Conservation (phyloP, 2,329 filamentous ascomycete species). For the Sclerotinia sclerotiorum region DNA sequence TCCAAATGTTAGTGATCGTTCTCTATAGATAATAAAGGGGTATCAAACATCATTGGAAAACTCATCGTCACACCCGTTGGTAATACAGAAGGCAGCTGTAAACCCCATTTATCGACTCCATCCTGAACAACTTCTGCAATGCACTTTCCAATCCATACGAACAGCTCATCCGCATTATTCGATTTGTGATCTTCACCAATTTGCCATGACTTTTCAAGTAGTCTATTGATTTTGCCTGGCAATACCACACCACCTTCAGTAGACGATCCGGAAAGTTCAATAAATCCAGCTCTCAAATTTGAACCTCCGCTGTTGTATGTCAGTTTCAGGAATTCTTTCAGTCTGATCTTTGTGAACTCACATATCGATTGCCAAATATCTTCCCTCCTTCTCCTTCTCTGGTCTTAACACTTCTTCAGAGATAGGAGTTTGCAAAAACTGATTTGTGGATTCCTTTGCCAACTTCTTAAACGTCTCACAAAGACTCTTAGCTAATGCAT, state of each 20-base stretch:
- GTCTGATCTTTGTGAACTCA: constrained; percentile 44
- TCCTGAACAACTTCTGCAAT: constrained; percentile 71
- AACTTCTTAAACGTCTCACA: constrained; percentile 50
- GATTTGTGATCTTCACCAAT: constrained; percentile 72
- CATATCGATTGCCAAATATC: constrained; percentile 65
- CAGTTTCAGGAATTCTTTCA: constrained; percentile 26
- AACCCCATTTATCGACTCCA: constrained; percentile 49
- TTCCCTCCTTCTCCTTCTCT: constrained; percentile 50
- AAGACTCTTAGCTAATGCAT: constrained; percentile 51
- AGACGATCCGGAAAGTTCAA: constrained; percentile 54
- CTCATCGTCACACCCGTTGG: constrained; percentile 69
- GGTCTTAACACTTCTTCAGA: constrained; percentile 58
- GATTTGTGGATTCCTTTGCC: constrained; percentile 52
- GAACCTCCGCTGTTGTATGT: constrained; percentile 59
- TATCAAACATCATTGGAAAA: constrained; percentile 59
- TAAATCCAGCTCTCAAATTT: constrained; percentile 67
- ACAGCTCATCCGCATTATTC: constrained; percentile 72
- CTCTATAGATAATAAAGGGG: not conserved
- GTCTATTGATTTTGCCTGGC: constrained; percentile 42
- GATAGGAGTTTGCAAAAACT: constrained; percentile 62
- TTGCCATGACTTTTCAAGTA: constrained; percentile 70
- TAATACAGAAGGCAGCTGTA: constrained; percentile 46
- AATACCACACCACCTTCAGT: constrained; percentile 15
- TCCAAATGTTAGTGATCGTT: constrained; percentile 21
- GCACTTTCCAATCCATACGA: constrained; percentile 77